Evolutionary conservation across 2,329 filamentous ascomycete species (phyloP).

Genomic region (Colletotrichum magnum): DNA sequence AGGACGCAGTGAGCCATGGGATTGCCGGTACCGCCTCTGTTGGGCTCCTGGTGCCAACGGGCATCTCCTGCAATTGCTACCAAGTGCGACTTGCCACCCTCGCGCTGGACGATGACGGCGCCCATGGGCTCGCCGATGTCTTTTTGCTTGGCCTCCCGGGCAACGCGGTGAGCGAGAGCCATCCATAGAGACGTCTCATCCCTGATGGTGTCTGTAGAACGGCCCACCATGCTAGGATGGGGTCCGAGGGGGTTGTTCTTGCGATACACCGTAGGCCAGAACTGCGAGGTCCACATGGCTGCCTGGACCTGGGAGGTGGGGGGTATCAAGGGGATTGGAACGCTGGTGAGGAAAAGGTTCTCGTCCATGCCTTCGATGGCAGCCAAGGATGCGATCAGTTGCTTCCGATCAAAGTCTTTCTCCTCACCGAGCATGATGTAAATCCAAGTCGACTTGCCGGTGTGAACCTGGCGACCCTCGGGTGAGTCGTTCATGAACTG

Average conservation of each 20-base stretch:
- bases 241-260: constrained; percentile 90
- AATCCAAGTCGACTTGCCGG: constrained; percentile 72
- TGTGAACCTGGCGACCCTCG: constrained; percentile 69
- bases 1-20: constrained; percentile 84
- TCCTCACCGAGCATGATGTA: constrained; percentile 70
- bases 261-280: constrained; percentile 89
- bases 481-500: constrained; percentile 72
- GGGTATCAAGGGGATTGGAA: constrained; percentile 79
- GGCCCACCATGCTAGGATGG: constrained; percentile 80
- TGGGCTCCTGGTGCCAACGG: constrained; percentile 73
- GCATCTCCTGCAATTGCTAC: constrained; percentile 84
- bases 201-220: constrained; percentile 78
- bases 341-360: constrained; percentile 69
- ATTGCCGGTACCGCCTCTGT: constrained; percentile 70
- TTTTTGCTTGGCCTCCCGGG: constrained; percentile 67
- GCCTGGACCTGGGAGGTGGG: constrained; percentile 84
- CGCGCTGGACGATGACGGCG: constrained; percentile 80
- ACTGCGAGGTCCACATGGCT: constrained; percentile 79
- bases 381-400: constrained; percentile 64
- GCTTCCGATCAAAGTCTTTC: constrained; percentile 66
- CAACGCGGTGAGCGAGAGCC: constrained; percentile 75
- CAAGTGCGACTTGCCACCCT: constrained; percentile 65
- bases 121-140: constrained; percentile 79
- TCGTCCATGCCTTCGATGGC: constrained; percentile 66
- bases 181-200: constrained; percentile 76